Evolutionary conservation across 2,329 filamentous ascomycete species (phyloP).

Genomic region (Colletotrichum neosansevieriae): DNA sequence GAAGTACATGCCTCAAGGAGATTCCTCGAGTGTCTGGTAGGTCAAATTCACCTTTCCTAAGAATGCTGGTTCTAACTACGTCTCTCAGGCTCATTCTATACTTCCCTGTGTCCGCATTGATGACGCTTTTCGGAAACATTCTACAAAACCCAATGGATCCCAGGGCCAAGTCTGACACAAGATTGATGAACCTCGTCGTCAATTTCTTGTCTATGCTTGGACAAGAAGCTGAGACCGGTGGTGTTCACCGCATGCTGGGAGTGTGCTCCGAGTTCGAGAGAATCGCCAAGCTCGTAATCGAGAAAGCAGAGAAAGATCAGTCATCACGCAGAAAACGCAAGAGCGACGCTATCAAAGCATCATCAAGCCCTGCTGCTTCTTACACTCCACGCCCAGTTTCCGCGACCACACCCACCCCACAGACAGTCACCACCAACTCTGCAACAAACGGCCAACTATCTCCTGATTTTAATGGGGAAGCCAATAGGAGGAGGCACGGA

Average conservation of each 20-base stretch:
- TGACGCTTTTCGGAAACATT: conserved; percentile 96
- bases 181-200: conserved; percentile 92
- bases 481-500: conserved; percentile 33
- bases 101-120: conserved; percentile 93
- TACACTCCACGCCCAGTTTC: conserved; percentile 49
- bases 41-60: conserved; percentile 48
- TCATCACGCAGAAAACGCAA: conserved; percentile 87
- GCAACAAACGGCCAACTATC: conserved; percentile 39
- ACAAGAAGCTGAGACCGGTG: conserved; percentile 89
- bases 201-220: conserved; percentile 90
- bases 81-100: conserved; percentile 83
- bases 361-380: conserved; percentile 44
- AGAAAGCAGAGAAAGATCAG: conserved; percentile 89
- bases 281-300: conserved; percentile 90
- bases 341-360: conserved; percentile 63
- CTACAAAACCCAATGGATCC: conserved; percentile 94
- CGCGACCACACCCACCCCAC: conserved; percentile 47
- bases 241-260: conserved; percentile 91
- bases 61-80: conserved; percentile 43
- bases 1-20: conserved; percentile 95
- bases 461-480: conserved; percentile 41
- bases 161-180: conserved; percentile 87
- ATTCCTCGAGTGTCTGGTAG: conserved; percentile 95
- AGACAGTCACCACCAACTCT: conserved; percentile 30
- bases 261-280: conserved; percentile 97